Percentiles rank a stretch among this genome's conserved stretches.
Evolutionary conservation across 2,329 filamentous ascomycete species (phyloP).

Genomic region (Neoascochyta sp.): DNA sequence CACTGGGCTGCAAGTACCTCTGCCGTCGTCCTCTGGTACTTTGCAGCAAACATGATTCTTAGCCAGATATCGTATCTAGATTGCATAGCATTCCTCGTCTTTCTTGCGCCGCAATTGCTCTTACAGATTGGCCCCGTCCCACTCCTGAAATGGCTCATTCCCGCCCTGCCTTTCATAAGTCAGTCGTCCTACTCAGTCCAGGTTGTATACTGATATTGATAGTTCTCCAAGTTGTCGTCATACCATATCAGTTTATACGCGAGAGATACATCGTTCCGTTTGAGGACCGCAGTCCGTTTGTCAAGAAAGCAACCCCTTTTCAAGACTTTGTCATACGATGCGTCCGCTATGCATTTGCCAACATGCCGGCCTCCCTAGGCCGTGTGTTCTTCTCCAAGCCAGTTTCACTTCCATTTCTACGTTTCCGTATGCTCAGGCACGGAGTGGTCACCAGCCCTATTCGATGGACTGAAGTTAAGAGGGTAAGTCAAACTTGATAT

Average conservation of each 20-base stretch:
- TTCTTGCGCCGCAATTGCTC: conserved; percentile 68
- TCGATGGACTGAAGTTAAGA: conserved; percentile 59
- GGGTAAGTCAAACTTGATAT: conserved; percentile 40
- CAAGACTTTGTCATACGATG: conserved; percentile 75
- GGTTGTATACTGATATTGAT: conserved; percentile 25
- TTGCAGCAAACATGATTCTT: conserved; percentile 61
- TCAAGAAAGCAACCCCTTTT: conserved; percentile 66
- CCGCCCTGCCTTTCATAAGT: conserved; percentile 69
- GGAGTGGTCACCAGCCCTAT: conserved; percentile 62
- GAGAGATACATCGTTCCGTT: conserved; percentile 54
- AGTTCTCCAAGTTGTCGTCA: conserved; percentile 49
- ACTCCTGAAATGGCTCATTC: conserved; percentile 56
- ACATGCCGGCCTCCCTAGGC: conserved; percentile 64
- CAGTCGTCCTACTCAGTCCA: conserved; percentile 19
- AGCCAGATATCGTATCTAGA: conserved; percentile 71
- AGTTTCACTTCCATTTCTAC: conserved; percentile 69
- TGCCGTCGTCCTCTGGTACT: neutral
- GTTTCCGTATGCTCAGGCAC: conserved; percentile 71
- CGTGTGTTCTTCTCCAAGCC: conserved; percentile 73
- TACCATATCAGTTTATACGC: conserved; percentile 57
- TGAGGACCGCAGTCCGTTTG: conserved; percentile 56
- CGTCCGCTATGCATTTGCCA: conserved; percentile 72
- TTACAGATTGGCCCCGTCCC: conserved; percentile 61
- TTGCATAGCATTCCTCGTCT: conserved; percentile 67
- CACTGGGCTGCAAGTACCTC: conserved; percentile 3